phyloP scores from a whole-genome alignment of 768 basidiomycete species.

The Hypsizygus marmoreus region DNA sequence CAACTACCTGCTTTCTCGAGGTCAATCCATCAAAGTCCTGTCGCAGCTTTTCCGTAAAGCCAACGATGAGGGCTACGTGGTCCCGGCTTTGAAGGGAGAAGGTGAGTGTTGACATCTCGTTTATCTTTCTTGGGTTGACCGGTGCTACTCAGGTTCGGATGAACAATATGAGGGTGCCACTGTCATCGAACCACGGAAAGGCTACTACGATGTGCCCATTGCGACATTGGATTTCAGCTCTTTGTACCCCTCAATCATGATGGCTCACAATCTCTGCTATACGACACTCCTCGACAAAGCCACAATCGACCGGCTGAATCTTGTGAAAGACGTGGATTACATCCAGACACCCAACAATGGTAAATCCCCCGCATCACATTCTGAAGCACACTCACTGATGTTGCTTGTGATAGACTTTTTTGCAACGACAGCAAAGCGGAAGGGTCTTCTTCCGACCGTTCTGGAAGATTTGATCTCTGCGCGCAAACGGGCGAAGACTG shows the following conservation, averaged over 20 bases:
- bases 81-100: conserved; percentile 85
- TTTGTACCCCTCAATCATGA: conserved; percentile 99
- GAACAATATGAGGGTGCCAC: conserved; percentile 99
- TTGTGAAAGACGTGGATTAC: conserved; percentile 88
- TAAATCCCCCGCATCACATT: conserved; percentile 27
- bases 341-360: conserved; percentile 96
- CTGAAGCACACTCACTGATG: neutral
- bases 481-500: conserved; percentile 92
- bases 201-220: conserved; percentile 95
- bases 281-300: conserved; percentile 87
- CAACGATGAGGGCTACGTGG: conserved; percentile 86
- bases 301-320: conserved; percentile 74
- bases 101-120: conserved; percentile 42
- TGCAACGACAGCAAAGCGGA: conserved; percentile 67
- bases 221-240: conserved; percentile 99
- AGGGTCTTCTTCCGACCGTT: conserved; percentile 89
- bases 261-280: conserved; percentile 99
- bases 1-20: conserved; percentile 90
- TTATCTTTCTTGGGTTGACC: conserved; percentile 3
- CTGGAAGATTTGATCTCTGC: conserved; percentile 93
- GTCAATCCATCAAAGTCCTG: conserved; percentile 98
- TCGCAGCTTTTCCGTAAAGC: conserved; percentile 95
- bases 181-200: conserved; percentile 95
- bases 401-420: conserved; percentile 69
- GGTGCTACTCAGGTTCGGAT: conserved; percentile 61